Conservation (phyloP, 805 yeast genomes). For the Wickerhamomyces chaumierensis region DNA sequence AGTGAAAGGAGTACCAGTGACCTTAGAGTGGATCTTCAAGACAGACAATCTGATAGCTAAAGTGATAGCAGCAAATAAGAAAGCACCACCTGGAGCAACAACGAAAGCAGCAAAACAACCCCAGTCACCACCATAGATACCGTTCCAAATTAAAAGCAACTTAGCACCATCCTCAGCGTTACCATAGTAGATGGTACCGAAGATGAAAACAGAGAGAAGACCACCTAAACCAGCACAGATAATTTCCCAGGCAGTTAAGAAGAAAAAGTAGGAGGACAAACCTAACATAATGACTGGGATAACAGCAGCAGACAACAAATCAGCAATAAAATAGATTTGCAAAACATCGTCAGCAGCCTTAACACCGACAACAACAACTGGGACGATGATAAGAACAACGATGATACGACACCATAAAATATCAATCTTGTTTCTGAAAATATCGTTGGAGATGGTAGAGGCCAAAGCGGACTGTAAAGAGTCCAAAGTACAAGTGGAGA, state of each 20-base stretch:
- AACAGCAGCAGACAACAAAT: constrained; percentile 75
- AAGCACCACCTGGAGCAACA: constrained; percentile 76
- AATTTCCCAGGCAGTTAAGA: constrained; percentile 68
- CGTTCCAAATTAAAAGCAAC: constrained; percentile 65
- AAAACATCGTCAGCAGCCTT: constrained; percentile 73
- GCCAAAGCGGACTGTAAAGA: constrained; percentile 82
- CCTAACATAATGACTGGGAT: constrained; percentile 81
- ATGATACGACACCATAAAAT: constrained; percentile 55
- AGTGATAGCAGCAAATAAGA: constrained; percentile 42
- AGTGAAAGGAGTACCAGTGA: constrained; percentile 19
- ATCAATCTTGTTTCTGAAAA: constrained; percentile 72
- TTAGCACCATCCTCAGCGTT: constrained; percentile 68
- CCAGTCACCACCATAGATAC: constrained; percentile 79
- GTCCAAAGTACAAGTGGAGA: constrained; percentile 85
- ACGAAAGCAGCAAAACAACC: constrained; percentile 92
- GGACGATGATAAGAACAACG: constrained; percentile 73
- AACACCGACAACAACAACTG: constrained; percentile 75
- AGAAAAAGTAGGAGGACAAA: constrained; percentile 53
- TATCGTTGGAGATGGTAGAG: constrained; percentile 80
- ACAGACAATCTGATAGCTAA: constrained; percentile 36
- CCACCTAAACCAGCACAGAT: constrained; percentile 81
- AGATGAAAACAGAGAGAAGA: constrained; percentile 65
- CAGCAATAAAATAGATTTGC: constrained; percentile 85
- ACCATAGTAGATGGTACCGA: constrained; percentile 71
- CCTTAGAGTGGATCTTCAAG: constrained; percentile 13